Evolutionary conservation across 805 yeast genomes (phyloP).

Genomic region (Schwanniomyces sp.): DNA sequence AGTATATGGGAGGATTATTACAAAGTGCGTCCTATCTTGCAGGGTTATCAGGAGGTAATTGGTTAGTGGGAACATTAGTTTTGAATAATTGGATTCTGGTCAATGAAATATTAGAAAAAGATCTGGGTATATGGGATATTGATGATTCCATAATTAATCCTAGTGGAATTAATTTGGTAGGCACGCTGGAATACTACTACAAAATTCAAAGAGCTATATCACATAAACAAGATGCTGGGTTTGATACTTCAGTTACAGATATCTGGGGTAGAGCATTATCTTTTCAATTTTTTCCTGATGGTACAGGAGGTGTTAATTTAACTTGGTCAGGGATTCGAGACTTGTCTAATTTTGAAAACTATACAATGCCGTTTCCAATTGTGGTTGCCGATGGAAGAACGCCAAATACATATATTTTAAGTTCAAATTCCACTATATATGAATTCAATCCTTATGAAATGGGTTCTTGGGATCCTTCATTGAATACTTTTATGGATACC

Average conservation of each 20-base stretch:
- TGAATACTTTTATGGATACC: constrained; percentile 27
- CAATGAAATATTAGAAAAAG: constrained; percentile 23
- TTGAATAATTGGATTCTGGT: constrained; percentile 38
- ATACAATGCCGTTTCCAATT: constrained; percentile 41
- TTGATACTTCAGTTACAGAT: constrained; percentile 34
- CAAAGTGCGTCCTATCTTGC: constrained; percentile 39
- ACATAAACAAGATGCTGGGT: constrained; percentile 35
- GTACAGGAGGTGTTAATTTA: constrained; percentile 26
- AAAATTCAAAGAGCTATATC: constrained; percentile 20
- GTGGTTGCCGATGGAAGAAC: constrained; percentile 55
- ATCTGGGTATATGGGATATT: constrained; percentile 62
- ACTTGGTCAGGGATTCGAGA: constrained; percentile 31
- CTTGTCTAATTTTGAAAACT: constrained; percentile 21
- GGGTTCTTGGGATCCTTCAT: constrained; percentile 44
- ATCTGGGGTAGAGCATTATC: constrained; percentile 41
- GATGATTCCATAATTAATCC: constrained; percentile 59
- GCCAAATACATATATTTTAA: constrained; percentile 58
- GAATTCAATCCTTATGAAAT: constrained; percentile 40
- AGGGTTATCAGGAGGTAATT: constrained; percentile 44
- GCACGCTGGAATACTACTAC: constrained; percentile 51
- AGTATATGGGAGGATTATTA: constrained; percentile 36
- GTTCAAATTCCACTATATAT: constrained; percentile 63
- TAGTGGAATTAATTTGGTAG: constrained; percentile 59
- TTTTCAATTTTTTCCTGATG: constrained; percentile 26
- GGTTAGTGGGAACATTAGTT: constrained; percentile 38